A percentile compares a stretch with the other conserved stretches of the same genome.
These are phyloP conservation scores for Aureobasidium sp. DNA, from an alignment of 2,329 filamentous ascomycete genomes.

Conservation along the genomic window DNA sequence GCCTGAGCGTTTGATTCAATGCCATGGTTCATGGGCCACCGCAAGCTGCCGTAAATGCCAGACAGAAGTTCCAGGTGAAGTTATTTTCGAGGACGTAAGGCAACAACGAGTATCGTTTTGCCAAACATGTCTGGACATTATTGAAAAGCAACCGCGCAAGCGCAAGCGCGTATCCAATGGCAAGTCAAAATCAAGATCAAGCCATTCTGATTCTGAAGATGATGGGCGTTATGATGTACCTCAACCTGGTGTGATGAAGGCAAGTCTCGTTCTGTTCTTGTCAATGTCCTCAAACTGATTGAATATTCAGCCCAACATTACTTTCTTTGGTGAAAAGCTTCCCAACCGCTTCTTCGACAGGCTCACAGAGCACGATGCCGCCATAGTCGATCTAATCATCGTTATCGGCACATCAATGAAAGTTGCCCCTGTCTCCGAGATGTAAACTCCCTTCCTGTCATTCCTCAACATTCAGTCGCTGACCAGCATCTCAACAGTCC, in stretches of 20 bases:
- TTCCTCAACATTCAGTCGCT: background rate
- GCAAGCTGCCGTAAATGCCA: conserved; percentile 82
- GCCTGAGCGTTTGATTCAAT: conserved; percentile 80
- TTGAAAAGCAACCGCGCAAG: conserved; percentile 29
- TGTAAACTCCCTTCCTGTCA: conserved; percentile 33
- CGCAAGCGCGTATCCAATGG: conserved; percentile 44
- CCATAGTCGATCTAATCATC: conserved; percentile 78
- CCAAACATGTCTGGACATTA: conserved; percentile 55
- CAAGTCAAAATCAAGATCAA: conserved; percentile 36
- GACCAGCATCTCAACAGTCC: conserved; percentile 14
- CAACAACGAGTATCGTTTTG: conserved; percentile 72
- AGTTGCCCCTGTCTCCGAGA: conserved; percentile 89
- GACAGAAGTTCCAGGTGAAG: conserved; percentile 64
- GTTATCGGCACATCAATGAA: conserved; percentile 96
- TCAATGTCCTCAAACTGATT: background rate
- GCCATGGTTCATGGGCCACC: conserved; percentile 91
- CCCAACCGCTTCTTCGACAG: conserved; percentile 76
- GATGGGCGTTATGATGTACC: conserved; percentile 60
- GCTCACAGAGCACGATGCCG: conserved; percentile 72
- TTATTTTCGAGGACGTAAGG: conserved; percentile 72
- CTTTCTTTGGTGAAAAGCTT: conserved; percentile 89
- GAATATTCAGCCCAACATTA: conserved; percentile 93
- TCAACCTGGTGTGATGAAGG: conserved; percentile 72
- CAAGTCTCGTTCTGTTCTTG: conserved; percentile 15
- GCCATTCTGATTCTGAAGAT: conserved; percentile 48